Evolutionary conservation across 495 filamentous ascomycete species (phyloP).

Genomic region (Trichoderma reesei): DNA sequence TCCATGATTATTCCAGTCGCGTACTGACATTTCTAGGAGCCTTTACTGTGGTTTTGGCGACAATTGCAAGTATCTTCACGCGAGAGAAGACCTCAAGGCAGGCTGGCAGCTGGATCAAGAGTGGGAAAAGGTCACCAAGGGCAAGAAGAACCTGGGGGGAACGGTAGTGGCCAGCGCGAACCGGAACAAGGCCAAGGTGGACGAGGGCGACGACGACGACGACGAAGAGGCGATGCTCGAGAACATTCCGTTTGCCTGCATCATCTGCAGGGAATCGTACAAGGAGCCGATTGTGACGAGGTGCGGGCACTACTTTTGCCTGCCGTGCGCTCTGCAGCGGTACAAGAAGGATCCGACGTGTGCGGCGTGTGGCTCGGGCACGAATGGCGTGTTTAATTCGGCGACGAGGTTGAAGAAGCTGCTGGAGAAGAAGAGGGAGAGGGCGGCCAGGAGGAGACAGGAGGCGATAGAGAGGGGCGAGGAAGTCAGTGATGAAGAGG

Average conservation of each 20-base stretch:
- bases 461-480: slow-evolving; percentile 63
- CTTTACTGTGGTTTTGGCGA: slow-evolving; percentile 80
- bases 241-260: slow-evolving; percentile 89
- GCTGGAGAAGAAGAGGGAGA: slow-evolving; percentile 72
- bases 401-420: slow-evolving; percentile 76
- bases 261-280: slow-evolving; percentile 80
- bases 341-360: slow-evolving; percentile 74
- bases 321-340: slow-evolving; percentile 71
- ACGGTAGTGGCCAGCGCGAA: slow-evolving; percentile 54
- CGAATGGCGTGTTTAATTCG: slow-evolving; percentile 80
- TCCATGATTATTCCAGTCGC: no score
- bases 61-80: slow-evolving; percentile 75
- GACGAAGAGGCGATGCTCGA: slow-evolving; percentile 70
- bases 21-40: no score
- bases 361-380: slow-evolving; percentile 74
- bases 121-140: slow-evolving; percentile 78
- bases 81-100: slow-evolving; percentile 78
- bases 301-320: slow-evolving; percentile 94
- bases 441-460: slow-evolving; percentile 54
- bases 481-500: slow-evolving; percentile 57
- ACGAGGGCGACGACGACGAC: slow-evolving; percentile 42
- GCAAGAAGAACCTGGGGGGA: slow-evolving; percentile 55
- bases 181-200: slow-evolving; percentile 26
- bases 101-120: slow-evolving; percentile 94
- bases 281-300: slow-evolving; percentile 75